Base-by-base conservation (phyloP, 768 basidiomycete species). In the Austroboletus festivus region DNA sequence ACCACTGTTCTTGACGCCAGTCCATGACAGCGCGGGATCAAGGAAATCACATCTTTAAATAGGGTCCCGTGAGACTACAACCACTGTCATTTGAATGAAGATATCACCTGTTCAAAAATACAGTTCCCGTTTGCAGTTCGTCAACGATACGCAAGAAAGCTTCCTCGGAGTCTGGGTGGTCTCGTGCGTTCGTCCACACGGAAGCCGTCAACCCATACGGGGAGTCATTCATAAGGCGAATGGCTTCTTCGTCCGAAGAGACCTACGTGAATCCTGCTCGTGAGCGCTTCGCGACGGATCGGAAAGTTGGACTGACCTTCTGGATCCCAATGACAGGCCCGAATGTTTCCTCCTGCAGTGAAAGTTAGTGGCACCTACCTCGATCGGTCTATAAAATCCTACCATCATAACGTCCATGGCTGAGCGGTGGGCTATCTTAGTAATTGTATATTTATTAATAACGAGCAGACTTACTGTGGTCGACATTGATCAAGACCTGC, bases 331-430 rank as follows among this genome's bases (percentile, higher is more conserved):
- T 74, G 6, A 96, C 78, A 0, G 96, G 96, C 0, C 96, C 96
- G 54, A 97, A 97, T 0, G 90, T 91, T 69, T 93, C 89, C 68
- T 87, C 84, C 84, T 88, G 51, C 10, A 45, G 19, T 18, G 19
- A 22, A 31, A 30, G 19, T 45, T 7, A 59, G 43, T 30, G 3
- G 8, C 47, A 13, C 24, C 7, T 7, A 8, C n/a, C 7, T 30
- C 3, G 8, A 16, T 26, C 16, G 18, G 28, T 38, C n/a, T 7
- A 26, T 19, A 33, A 15, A 10, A 19, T 46, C 70, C 9, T 56
- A 85, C 93, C 74, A 70, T 90, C 93, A 98, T 96, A 26, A 96
- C 73, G 21, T 92, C 86, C 93, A 98, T 96, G 15, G 75, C 89
- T 91, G 53, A 22, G 5, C 33, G 19, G 47, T 21, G 34, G 38